Evolutionary conservation across 805 yeast species (phyloP), one percentile per base, ranked within the genome.

Genomic region (Starmerella floris): DNA sequence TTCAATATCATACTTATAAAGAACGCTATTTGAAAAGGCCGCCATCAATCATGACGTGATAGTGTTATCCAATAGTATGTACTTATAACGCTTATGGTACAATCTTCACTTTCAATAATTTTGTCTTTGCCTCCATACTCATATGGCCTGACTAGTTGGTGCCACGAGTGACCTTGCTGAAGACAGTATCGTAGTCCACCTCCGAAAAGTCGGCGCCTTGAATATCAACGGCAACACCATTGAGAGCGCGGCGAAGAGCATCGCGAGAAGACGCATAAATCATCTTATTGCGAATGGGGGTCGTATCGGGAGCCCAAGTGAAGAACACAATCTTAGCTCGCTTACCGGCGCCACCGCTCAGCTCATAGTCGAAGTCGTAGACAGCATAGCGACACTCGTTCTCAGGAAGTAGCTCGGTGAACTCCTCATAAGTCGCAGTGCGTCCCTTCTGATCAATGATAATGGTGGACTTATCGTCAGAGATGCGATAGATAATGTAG

Each of bases 141-240:
- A n/a, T n/a, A n/a, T n/a, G n/a, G n/a, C n/a, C n/a, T n/a, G n/a
- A n/a, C n/a, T n/a, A 49, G 48, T 30, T 79, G 51, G 85, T 82
- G 60, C 83, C 87, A 65, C 77, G 79, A 62, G 84, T 75, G 56
- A 87, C 95, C 64, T 69, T 81, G 61, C 83, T 95, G 64, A 87
- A 74, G 46, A 91, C 91, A 53, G 87, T 72, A 62, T 88, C 98
- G 66, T 80, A 83, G 51, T 94, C 83, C 54, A 91, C 96, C 73
- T 91, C 98, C 50, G 93, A 79, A 68, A 78, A 87, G 66, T 91
- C 98, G 46, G 98, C 91, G 62, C 97, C 98, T 72, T 91, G 98
- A 60, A 91, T 73, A 61, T 91, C 98, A 55, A 94, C 65, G 44
- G 95, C 70, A 54, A 91, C 77, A 66, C 98, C 98, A 64, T 83